Percentiles rank a stretch among this genome's conserved stretches.
These are phyloP conservation scores for Fraxinus greggii DNA, from an alignment of 305 asterid species.

Conservation along the genomic window DNA sequence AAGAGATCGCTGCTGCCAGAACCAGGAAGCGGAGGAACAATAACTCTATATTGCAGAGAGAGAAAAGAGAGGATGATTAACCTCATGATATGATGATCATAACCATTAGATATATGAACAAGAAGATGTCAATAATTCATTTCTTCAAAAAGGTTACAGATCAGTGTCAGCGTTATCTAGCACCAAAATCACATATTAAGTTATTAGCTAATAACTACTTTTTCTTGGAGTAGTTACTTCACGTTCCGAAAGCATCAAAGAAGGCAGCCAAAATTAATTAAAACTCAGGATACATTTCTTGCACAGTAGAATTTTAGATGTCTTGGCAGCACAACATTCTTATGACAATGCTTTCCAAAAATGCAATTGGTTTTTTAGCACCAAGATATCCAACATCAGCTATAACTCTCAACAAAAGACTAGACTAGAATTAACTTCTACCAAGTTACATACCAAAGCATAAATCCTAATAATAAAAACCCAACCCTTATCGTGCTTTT, in stretches of 20 bases:
- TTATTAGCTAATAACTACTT: neutral
- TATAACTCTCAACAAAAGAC: neutral
- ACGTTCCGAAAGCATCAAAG: neutral
- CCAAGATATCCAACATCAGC: neutral
- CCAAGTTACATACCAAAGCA: neutral
- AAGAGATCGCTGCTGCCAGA: conserved; percentile 57
- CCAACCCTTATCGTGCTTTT: neutral
- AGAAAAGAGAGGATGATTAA: neutral
- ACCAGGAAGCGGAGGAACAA: conserved; percentile 45
- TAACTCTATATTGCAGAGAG: conserved; percentile 20
- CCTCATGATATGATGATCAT: neutral
- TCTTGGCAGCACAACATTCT: neutral
- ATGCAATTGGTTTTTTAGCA: neutral
- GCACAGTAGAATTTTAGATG: neutral
- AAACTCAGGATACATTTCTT: neutral
- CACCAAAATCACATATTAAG: neutral
- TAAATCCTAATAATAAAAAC: neutral
- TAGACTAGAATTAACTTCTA: neutral
- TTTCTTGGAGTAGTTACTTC: neutral
- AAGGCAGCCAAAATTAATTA: neutral
- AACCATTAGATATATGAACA: neutral
- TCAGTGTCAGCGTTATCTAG: neutral
- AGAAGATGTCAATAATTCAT: neutral
- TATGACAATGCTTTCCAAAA: neutral
- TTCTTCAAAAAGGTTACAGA: neutral